Base-by-base conservation (phyloP, 225 moss, liverwort and hornwort genomes). In the Bryoerythrophyllum caledonicum region DNA sequence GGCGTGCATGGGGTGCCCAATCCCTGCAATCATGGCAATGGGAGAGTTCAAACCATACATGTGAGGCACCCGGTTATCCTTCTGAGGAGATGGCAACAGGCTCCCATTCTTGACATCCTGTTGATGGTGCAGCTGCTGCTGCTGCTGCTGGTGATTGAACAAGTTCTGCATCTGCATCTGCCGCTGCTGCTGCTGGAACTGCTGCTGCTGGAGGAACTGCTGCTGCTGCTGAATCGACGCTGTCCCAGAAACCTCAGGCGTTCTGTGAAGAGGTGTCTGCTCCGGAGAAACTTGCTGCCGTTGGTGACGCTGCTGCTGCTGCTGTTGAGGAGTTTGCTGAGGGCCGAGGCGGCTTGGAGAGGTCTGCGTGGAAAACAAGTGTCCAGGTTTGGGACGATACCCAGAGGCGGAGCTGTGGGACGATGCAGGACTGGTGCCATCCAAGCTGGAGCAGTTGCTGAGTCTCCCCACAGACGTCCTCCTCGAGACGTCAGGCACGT, bases 321-420 rank as follows among this genome's bases (percentile, higher is more conserved):
- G 74, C 37, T 84, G 43, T 43, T 43, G 84, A 74, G 68, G 53
- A 2, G 44, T 59, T 54, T 84, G 48, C 17, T 49, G 84, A 12
- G 87, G 87, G 5, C 84, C 82, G 38, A 87, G 84, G 80, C 84
- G 87, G 60, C 87, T 84, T 19, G 84, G 87, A 72, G 87, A 87
- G 17, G 79, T 84, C 46, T 82, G 84, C 53, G 67, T 65, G 38
- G 84, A 84, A 53, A 82, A 77, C 48, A 73, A 87, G 17, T 82
- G 81, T 8, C 87, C 72, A 60, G 81, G 82, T 40, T 79, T 87
- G 63, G 74, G 77, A 55, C 78, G 79, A 26, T 84, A 84, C 26
- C 79, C 67, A 38, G 82, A 82, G 57, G 84, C 84, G n/a, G 79
- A 87, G 63, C 84, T 87, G 35, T 79, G 81, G 6, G 84, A 84